Evolutionary conservation across 1,284 basidiomycete species (phyloP).

Genomic region (Trametes polyzona): DNA sequence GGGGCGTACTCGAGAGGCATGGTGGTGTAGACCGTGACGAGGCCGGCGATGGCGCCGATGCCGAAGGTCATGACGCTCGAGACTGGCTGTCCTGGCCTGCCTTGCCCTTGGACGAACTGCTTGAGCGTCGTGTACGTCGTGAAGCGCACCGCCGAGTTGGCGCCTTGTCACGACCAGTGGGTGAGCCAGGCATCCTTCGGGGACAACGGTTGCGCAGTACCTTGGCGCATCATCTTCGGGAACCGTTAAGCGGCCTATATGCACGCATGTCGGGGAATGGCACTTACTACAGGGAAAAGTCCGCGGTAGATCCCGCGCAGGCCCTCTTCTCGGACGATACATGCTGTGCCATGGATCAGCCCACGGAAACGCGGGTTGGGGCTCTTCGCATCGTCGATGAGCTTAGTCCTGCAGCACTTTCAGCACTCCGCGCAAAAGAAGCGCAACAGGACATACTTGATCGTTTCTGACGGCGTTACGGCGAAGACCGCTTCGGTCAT

Average conservation of each 20-base stretch:
- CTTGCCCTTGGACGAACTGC: conserved; percentile 87
- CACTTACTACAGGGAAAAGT: conserved; percentile 87
- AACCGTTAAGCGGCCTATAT: background rate
- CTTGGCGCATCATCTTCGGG: conserved; percentile 92
- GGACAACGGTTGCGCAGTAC: conserved; percentile 6
- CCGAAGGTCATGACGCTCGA: conserved; percentile 92
- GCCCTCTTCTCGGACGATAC: conserved; percentile 88
- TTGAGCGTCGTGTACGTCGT: conserved; percentile 94
- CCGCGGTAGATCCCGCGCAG: conserved; percentile 87
- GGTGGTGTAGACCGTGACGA: conserved; percentile 94
- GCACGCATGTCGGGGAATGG: conserved; percentile 6
- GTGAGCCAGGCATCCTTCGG: background rate
- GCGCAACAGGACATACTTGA: conserved; percentile 71
- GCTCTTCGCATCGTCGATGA: conserved; percentile 93
- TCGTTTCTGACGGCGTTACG: conserved; percentile 97
- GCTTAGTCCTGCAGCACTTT: conserved; percentile 77
- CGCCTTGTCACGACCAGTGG: conserved; percentile 47
- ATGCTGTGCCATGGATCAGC: conserved; percentile 83
- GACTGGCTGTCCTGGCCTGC: conserved; percentile 77
- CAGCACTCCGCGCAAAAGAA: background rate
- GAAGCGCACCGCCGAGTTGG: conserved; percentile 97
- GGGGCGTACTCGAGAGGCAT: conserved; percentile 91
- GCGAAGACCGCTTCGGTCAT: conserved; percentile 94
- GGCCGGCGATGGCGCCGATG: conserved; percentile 91
- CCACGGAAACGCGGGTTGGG: conserved; percentile 86